phyloP scores from a whole-genome alignment of 306 rosid species.

The Corylus americana region DNA sequence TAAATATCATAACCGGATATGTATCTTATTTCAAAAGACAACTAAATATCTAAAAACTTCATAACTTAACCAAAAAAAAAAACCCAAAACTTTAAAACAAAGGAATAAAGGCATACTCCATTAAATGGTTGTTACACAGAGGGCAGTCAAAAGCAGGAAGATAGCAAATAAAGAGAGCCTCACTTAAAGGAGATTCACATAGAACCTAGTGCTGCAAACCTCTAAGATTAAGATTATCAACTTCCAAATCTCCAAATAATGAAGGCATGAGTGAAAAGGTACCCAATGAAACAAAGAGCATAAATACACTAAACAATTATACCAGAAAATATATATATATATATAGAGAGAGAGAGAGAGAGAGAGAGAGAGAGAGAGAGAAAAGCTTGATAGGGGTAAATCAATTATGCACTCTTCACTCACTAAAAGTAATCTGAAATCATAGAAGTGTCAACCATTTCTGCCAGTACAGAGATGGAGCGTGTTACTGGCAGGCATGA shows the following conservation, averaged over 20 bases:
- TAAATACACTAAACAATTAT: background rate
- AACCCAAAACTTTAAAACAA: background rate
- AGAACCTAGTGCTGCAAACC: conserved; percentile 6
- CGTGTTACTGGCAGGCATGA: background rate
- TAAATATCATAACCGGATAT: conserved; percentile 24
- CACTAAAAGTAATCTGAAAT: background rate
- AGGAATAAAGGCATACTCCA: background rate
- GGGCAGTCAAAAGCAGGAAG: background rate
- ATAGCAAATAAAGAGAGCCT: background rate
- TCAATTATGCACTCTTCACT: background rate
- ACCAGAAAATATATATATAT: background rate
- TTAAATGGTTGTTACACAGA: background rate
- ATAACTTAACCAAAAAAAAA: background rate
- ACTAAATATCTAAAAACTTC: background rate
- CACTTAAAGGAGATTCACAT: background rate
- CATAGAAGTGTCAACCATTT: background rate
- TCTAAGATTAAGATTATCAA: conserved; percentile 1
- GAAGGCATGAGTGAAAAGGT: background rate
- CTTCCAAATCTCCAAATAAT: background rate
- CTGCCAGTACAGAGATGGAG: background rate
- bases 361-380: no score
- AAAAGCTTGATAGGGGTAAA: background rate
- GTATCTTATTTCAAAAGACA: background rate
- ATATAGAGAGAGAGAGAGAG: no score
- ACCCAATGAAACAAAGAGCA: background rate